phyloP scores from a whole-genome alignment of 257 asterid species.

The Solanum gandarillasii region DNA sequence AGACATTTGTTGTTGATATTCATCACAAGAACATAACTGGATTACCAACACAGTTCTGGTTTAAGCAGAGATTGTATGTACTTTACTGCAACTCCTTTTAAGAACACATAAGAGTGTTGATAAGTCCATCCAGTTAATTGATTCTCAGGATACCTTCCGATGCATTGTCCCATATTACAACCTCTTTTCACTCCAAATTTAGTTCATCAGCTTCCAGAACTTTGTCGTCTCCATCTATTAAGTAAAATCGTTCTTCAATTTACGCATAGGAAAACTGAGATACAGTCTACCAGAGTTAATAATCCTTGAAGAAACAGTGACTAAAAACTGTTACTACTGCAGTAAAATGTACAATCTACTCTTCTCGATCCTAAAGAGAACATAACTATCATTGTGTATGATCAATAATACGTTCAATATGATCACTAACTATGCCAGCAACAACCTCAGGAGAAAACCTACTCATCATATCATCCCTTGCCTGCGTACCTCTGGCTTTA shows the following conservation, averaged over 20 bases:
- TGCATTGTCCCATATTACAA: not conserved
- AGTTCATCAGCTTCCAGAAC: not conserved
- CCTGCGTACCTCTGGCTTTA: slow-evolving; percentile 43
- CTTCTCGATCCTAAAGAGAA: not conserved
- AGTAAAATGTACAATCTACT: not conserved
- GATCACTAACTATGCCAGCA: slow-evolving; percentile 40
- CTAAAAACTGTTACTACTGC: not conserved
- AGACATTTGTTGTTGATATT: not conserved
- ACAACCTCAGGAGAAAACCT: slow-evolving; percentile 52
- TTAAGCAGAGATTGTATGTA: not conserved
- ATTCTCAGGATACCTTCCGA: not conserved
- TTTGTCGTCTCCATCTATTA: not conserved
- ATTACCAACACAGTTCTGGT: not conserved
- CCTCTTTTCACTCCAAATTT: not conserved
- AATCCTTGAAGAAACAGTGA: not conserved
- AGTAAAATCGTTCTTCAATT: not conserved
- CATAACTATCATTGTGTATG: not conserved
- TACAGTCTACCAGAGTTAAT: not conserved
- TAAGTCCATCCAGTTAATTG: not conserved
- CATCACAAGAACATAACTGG: not conserved
- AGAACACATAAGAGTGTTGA: not conserved
- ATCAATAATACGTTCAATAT: slow-evolving; percentile 28
- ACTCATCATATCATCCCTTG: slow-evolving; percentile 58
- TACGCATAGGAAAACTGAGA: not conserved
- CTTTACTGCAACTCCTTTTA: too few relatives aligned